Conservation (phyloP, 306 rosid genomes). For the Lagenaria siceraria region DNA sequence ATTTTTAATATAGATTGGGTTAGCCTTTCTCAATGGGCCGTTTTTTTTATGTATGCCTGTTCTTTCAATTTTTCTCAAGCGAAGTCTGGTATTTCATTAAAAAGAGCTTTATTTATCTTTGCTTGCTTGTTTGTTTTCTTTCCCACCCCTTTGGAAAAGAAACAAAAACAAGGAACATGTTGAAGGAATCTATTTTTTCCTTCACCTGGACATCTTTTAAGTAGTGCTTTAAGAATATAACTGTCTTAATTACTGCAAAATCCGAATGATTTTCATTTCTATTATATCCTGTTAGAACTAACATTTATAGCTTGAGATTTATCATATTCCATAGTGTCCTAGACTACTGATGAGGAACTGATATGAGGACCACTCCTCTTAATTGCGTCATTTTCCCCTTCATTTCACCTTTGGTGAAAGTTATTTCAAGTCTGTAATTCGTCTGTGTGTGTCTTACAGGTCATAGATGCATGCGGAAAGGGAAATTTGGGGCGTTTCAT, state of each 20-base stretch:
- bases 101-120: neutral
- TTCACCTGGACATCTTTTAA: neutral
- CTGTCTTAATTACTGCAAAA: neutral
- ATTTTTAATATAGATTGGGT: neutral
- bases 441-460: slow-evolving; percentile 31
- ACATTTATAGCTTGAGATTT: neutral
- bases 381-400: neutral
- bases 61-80: neutral
- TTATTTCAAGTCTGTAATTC: neutral
- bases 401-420: neutral
- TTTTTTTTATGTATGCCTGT: neutral
- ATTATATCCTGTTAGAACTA: neutral
- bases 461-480: slow-evolving; percentile 94
- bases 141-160: neutral
- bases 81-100: too few relatives aligned
- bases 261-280: neutral
- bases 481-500: slow-evolving; percentile 99
- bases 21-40: neutral
- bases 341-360: neutral
- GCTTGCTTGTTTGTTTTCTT: neutral
- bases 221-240: neutral
- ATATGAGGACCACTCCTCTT: neutral
- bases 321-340: neutral
- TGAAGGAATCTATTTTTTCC: neutral
- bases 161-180: neutral